phyloP scores from a whole-genome alignment of 306 rosid species.

The Senna tora region DNA sequence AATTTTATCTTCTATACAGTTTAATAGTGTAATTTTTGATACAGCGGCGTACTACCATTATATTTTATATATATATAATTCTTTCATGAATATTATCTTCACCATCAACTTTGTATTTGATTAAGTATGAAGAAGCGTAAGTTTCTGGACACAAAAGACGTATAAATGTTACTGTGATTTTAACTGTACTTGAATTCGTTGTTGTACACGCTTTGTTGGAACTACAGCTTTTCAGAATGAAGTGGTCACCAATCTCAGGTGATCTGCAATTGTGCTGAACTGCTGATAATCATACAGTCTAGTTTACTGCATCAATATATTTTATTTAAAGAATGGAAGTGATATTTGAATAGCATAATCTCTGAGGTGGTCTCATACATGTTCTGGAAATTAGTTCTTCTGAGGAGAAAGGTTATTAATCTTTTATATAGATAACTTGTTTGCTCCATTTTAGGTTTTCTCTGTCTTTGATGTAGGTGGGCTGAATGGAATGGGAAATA shows the following conservation, averaged over 20 bases:
- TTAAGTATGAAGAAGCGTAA: slow-evolving; percentile 17
- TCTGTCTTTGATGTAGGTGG: slow-evolving; percentile 71
- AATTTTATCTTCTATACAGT: slow-evolving; percentile 4
- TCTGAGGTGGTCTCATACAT: not conserved
- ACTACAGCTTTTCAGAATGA: slow-evolving; percentile 23
- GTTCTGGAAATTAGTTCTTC: slow-evolving; percentile 16
- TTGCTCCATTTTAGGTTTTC: slow-evolving; percentile 3
- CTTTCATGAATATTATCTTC: slow-evolving; percentile 15
- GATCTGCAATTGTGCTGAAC: slow-evolving; percentile 5
- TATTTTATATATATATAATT: slow-evolving; percentile 20
- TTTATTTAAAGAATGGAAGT: slow-evolving; percentile 25
- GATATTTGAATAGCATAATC: slow-evolving; percentile 16
- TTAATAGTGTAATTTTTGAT: slow-evolving; percentile 29
- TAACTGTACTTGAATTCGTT: slow-evolving; percentile 33
- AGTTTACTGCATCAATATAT: slow-evolving; percentile 10
- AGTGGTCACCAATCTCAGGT: slow-evolving; percentile 14
- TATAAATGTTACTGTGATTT: slow-evolving; percentile 16
- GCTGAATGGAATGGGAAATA: slow-evolving; percentile 98
- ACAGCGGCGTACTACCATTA: slow-evolving; percentile 31
- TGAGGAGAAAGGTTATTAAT: slow-evolving; percentile 14
- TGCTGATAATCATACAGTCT: slow-evolving; percentile 17
- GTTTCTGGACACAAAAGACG: slow-evolving; percentile 19
- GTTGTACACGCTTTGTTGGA: slow-evolving; percentile 15
- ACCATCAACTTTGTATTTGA: slow-evolving; percentile 23
- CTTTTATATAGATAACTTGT: slow-evolving; percentile 18